These are phyloP conservation scores for Streptanthus diversifolius DNA, from an alignment of 345 rosid genomes.

Conservation along the genomic window DNA sequence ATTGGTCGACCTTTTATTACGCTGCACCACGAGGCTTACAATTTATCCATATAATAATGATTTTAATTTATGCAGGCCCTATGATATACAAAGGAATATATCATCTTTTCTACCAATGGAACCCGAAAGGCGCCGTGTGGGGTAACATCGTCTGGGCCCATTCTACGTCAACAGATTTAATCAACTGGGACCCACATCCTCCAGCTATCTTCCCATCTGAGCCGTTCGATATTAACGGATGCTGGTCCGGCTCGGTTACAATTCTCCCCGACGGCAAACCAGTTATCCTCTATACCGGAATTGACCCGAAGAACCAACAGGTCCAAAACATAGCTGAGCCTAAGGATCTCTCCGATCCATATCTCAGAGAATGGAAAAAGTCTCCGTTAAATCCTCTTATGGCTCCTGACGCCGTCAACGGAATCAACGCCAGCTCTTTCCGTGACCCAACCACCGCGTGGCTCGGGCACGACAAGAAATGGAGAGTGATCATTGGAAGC, in stretches of 20 bases:
- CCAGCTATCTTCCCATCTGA: slow-evolving; percentile 56
- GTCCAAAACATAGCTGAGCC: slow-evolving; percentile 69
- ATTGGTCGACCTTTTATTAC: slow-evolving; percentile 13
- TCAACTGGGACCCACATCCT: slow-evolving; percentile 63
- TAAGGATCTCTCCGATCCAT: slow-evolving; percentile 54
- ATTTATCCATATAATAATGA: not conserved
- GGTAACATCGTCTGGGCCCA: slow-evolving; percentile 84
- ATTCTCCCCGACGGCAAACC: slow-evolving; percentile 49
- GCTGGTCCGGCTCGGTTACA: slow-evolving; percentile 79
- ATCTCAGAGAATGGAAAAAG: slow-evolving; percentile 63
- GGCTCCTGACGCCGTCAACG: slow-evolving; percentile 37
- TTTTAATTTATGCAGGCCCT: slow-evolving; percentile 39
- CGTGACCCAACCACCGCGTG: slow-evolving; percentile 90
- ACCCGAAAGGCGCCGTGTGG: slow-evolving; percentile 67
- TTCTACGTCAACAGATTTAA: slow-evolving; percentile 66
- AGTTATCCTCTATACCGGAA: slow-evolving; percentile 64
- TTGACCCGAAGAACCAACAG: slow-evolving; percentile 37
- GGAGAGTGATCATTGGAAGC: slow-evolving; percentile 65
- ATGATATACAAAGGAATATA: slow-evolving; percentile 71
- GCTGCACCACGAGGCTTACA: slow-evolving; percentile 21
- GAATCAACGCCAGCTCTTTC: slow-evolving; percentile 54
- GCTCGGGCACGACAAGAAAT: slow-evolving; percentile 49
- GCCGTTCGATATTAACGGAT: slow-evolving; percentile 51
- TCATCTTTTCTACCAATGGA: slow-evolving; percentile 72
- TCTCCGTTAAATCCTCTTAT: slow-evolving; percentile 53